Base-by-base conservation (phyloP, 2,329 filamentous ascomycete genomes). In the Sphaerostilbella broomeana region DNA sequence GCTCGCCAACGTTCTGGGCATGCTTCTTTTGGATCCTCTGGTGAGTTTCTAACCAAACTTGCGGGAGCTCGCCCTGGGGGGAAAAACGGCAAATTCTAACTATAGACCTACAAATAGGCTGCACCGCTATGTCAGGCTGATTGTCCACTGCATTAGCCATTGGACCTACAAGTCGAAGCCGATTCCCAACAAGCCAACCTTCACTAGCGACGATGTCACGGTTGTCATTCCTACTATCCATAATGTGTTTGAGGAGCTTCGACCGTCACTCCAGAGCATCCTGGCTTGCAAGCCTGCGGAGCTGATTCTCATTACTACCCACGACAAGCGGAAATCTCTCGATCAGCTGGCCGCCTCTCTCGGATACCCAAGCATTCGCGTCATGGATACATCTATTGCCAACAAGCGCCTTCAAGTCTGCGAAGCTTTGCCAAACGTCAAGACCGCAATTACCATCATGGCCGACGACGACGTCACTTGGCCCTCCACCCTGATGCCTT, bases 351-450 rank as follows among this genome's bases (percentile, higher is more conserved):
- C 77, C 15, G 72, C 76, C 46, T 77, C 79, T 17, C 62, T 83
- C 24, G 58, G 59, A 29, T 64, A 68, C 41, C 72, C 77, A 42
- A 79, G 77, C 47, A 79, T 95, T 49, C 75, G 79, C 40, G 80
- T 94, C 29, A 71, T 90, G 49, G 81, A 77, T 47, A 85, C 88
- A 20, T 72, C 76, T 45, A 89, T 95, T 57, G 88, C 90, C 51
- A 97, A 97, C 69, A 97, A 97, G 70, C 84, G 90, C 40, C 79
- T 90, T 15, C 90, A 97, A 62, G 88, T 97, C 58, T 94, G 87
- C 61, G 78, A 87, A 57, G 90, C 88, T 4, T 85, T 97, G 33
- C 88, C 89, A 15, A 77, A 86, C 50, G 87, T 95, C 42, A 73
- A 70, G 50, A 95, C 90, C 0, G 68, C 74, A 36, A 88, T 97